A percentile compares a stretch with the other conserved stretches of the same genome.
These are phyloP conservation scores for Tephrocybe sp. DNA, from an alignment of 768 basidiomycete species.

Conservation along the genomic window DNA sequence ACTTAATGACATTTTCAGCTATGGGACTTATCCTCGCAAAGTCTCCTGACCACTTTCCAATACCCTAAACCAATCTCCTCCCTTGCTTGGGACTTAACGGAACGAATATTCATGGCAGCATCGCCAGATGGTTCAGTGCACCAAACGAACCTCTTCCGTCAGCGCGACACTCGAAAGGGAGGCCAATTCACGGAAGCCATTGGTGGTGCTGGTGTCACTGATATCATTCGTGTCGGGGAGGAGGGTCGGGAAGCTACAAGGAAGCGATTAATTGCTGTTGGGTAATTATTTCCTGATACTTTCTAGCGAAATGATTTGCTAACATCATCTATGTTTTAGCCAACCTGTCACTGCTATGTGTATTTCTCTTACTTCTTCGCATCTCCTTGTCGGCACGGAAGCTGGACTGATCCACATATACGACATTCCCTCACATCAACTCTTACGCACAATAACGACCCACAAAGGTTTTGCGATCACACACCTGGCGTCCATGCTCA, in stretches of 20 bases:
- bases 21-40: conserved; percentile 75
- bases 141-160: conserved; percentile 76
- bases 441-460: conserved; percentile 74
- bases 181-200: conserved; percentile 59
- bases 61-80: conserved; percentile 75
- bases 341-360: conserved; percentile 70
- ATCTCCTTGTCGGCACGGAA: conserved; percentile 80
- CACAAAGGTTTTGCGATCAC: conserved; percentile 71
- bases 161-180: conserved; percentile 53
- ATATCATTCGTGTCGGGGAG: conserved; percentile 67
- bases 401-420: conserved; percentile 75
- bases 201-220: conserved; percentile 69
- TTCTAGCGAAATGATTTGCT: not conserved
- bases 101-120: conserved; percentile 87
- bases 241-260: conserved; percentile 42
- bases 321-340: conserved; percentile 31
- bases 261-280: conserved; percentile 67
- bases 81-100: conserved; percentile 78
- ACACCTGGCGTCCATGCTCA: conserved; percentile 73
- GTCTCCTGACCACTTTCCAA: conserved; percentile 82
- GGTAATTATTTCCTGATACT: conserved; percentile 38
- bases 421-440: conserved; percentile 89
- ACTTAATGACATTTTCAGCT: conserved; percentile 40
- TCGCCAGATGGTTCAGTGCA: conserved; percentile 73
- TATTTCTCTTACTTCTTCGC: conserved; percentile 74